Percentiles rank a stretch among this genome's conserved stretches.
Evolutionary conservation across 768 basidiomycete genomes (phyloP).

Genomic region (Lactifluus piperatus): DNA sequence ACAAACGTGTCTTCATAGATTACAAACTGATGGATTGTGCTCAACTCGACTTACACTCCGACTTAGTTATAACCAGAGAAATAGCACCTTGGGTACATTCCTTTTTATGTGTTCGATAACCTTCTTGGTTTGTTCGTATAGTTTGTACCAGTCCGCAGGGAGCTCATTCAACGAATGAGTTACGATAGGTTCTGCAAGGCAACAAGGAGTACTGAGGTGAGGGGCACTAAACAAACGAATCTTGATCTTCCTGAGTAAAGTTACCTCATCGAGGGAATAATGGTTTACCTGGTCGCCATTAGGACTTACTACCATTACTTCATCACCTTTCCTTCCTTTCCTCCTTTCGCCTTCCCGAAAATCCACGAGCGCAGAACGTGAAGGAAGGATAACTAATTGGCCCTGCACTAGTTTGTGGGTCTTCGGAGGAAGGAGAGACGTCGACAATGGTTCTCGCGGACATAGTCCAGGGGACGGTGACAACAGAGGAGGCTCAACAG

Average conservation of each 20-base stretch:
- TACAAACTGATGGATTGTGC: constrained; percentile 28
- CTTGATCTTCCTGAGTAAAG: constrained; percentile 25
- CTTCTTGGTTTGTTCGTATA: constrained; percentile 38
- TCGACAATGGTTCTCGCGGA: constrained; percentile 10
- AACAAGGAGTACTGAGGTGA: constrained; percentile 42
- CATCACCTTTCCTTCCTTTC: constrained; percentile 36
- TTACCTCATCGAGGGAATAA: neutral
- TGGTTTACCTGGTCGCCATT: constrained; percentile 31
- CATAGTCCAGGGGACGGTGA: neutral
- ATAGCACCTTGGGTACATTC: constrained; percentile 42
- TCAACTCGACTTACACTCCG: neutral
- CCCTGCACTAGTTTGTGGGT: constrained; percentile 42
- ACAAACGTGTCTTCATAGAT: constrained; percentile 30
- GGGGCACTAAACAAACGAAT: constrained; percentile 40
- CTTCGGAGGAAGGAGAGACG: constrained; percentile 27
- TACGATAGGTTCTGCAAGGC: constrained; percentile 35
- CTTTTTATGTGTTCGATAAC: constrained; percentile 42
- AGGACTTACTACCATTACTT: constrained; percentile 38
- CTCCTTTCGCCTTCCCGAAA: constrained; percentile 47
- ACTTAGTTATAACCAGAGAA: neutral
- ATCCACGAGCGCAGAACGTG: constrained; percentile 42
- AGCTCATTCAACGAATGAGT: constrained; percentile 31
- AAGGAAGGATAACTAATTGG: constrained; percentile 42
- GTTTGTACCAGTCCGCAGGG: constrained; percentile 35
- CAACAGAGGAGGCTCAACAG: neutral